phyloP scores from a whole-genome alignment of 2,329 filamentous ascomycete species.

The Graphilbum fragrans region DNA sequence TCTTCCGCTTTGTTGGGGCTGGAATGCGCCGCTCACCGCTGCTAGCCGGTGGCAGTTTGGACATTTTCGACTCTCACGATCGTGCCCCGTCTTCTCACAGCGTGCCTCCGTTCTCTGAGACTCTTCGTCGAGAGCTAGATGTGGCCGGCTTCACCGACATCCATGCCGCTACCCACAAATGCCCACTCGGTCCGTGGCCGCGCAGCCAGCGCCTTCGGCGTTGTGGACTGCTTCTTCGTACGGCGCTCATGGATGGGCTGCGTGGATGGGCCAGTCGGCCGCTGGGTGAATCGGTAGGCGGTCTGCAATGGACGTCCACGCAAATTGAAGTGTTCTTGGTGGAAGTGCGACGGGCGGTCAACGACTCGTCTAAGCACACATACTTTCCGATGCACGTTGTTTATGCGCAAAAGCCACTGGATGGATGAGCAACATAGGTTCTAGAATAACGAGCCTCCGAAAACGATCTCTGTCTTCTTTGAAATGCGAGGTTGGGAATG shows the following conservation, averaged over 20 bases:
- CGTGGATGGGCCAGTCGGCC: conserved; percentile 17
- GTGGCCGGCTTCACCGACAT: conserved; percentile 30
- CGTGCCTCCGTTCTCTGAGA: neutral
- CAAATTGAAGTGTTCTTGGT: conserved; percentile 24
- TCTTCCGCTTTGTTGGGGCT: conserved; percentile 24
- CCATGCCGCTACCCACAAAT: conserved; percentile 23
- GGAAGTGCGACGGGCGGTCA: conserved; percentile 20
- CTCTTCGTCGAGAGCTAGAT: conserved; percentile 21
- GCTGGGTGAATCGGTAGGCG: conserved; percentile 13
- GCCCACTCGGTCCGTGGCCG: conserved; percentile 37
- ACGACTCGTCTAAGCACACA: conserved; percentile 16
- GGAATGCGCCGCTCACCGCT: conserved; percentile 14
- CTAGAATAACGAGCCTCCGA: no score
- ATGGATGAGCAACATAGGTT: no score
- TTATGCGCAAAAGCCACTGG: conserved; percentile 21
- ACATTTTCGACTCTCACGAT: neutral
- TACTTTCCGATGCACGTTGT: conserved; percentile 19
- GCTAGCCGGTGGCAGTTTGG: conserved; percentile 5
- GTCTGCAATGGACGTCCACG: conserved; percentile 19
- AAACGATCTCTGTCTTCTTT: no score
- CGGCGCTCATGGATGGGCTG: conserved; percentile 24
- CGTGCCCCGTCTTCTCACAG: neutral
- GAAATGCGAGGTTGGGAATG: no score
- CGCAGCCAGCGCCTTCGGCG: conserved; percentile 26
- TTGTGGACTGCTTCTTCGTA: conserved; percentile 32